These are phyloP conservation scores for Boeremia exigua DNA, from an alignment of 2,329 filamentous ascomycete genomes.

Conservation along the genomic window DNA sequence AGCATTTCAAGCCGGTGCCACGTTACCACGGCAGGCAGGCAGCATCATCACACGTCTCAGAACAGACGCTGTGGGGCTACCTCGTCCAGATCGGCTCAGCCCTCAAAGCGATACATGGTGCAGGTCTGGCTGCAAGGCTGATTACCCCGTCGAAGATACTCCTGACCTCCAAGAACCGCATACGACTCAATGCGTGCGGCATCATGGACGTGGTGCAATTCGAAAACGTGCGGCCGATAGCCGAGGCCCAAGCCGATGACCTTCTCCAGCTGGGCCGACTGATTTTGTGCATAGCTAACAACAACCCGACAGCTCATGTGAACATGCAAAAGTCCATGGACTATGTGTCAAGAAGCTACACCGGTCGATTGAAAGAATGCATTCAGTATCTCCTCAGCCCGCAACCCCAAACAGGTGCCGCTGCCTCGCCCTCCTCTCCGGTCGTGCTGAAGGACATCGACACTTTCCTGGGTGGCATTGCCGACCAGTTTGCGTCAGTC, in stretches of 20 bases:
- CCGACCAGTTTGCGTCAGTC: slow-evolving; percentile 74
- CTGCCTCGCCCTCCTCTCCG: slow-evolving; percentile 38
- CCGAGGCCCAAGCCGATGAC: slow-evolving; percentile 87
- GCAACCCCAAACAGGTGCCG: slow-evolving; percentile 30
- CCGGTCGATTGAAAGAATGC: slow-evolving; percentile 76
- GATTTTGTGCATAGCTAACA: slow-evolving; percentile 81
- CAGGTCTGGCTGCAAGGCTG: slow-evolving; percentile 81
- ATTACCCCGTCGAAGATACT: slow-evolving; percentile 89
- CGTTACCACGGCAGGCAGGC: slow-evolving; percentile 49
- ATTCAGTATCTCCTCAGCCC: slow-evolving; percentile 82
- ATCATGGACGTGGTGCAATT: slow-evolving; percentile 89
- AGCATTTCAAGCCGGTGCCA: slow-evolving; percentile 65
- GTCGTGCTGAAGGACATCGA: slow-evolving; percentile 73
- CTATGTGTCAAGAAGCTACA: slow-evolving; percentile 77
- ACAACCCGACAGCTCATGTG: slow-evolving; percentile 63
- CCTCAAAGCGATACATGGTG: slow-evolving; percentile 81
- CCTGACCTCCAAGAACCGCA: slow-evolving; percentile 85
- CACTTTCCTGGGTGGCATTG: slow-evolving; percentile 78
- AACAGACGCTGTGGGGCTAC: slow-evolving; percentile 87
- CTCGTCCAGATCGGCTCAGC: slow-evolving; percentile 90
- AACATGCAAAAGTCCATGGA: slow-evolving; percentile 77
- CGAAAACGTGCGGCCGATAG: slow-evolving; percentile 70
- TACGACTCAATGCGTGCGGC: slow-evolving; percentile 86
- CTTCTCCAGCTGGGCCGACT: slow-evolving; percentile 83
- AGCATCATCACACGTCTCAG: slow-evolving; percentile 56